Base-by-base conservation (phyloP, 208 protist species). In the Wallacemonas sp. region DNA sequence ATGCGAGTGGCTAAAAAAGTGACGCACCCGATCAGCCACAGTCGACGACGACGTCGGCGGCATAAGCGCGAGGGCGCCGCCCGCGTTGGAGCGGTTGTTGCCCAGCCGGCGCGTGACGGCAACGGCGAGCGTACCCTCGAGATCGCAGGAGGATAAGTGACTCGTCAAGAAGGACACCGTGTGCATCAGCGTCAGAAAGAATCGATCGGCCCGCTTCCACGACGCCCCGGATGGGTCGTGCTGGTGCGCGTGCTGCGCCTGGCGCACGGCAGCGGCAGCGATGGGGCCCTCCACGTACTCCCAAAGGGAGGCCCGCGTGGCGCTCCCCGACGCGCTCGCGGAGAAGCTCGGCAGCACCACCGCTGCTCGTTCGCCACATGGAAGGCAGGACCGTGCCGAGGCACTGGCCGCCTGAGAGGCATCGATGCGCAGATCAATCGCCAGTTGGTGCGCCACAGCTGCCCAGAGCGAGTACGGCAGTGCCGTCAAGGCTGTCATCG, bases 391-490 rank as follows among this genome's bases (percentile, higher is more conserved):
- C 3, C 32, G 52, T 7, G 7, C 52, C 14, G 44, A 49, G 44
- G 20, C 11, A 23, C 16, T 10, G 44, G 10, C 31, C 26, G 50
- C 23, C 7, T 36, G 16, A 8, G 23, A 32, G 42, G 20, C 38
- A 44, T 33, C 76, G 23, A 70, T 64, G n/a, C 67, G 70, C 44
- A 93, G 65, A 3, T 66, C 31, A 18, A 89, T 38, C 11, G 52
- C 70, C 50, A 91, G 83, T 29, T 94, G 89, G 57, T 94, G 74
- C 0, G 86, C 86, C n/a, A 93, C 85, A 8, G 89, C 85, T 10
- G 89, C 81, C 68, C 77, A 84, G 12, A 85, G 66, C 11, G 89
- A 94, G 62, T 89, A 91, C 39, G 73, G 84, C 26, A 84, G 61
- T 5, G 23, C 38, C 5, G 3, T 61, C 3, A 14, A 41, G 3